phyloP scores from a whole-genome alignment of 169 alveolate species.

The Babesia bovis region DNA sequence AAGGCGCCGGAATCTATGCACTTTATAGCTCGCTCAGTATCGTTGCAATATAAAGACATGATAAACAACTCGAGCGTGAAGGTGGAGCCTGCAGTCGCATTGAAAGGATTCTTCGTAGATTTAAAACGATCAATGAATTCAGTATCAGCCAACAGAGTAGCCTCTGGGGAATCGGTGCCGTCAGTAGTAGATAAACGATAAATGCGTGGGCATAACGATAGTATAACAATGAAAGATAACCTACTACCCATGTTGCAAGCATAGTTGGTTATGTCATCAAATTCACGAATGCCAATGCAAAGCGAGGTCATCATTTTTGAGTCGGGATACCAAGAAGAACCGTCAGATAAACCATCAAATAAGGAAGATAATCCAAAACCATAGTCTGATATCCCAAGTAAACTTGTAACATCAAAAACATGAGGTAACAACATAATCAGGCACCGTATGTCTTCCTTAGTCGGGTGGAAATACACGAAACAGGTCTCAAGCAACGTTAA shows the following conservation, averaged over 20 bases:
- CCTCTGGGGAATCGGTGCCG: not conserved
- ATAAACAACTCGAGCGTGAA: slow-evolving; percentile 40
- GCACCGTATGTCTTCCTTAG: slow-evolving; percentile 24
- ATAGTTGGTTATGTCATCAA: slow-evolving; percentile 25
- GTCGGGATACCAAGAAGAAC: slow-evolving; percentile 37
- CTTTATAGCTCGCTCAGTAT: slow-evolving; percentile 20
- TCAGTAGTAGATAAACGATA: slow-evolving; percentile 17
- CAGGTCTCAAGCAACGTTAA: slow-evolving; percentile 19
- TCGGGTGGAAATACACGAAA: slow-evolving; percentile 38
- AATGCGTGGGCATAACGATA: slow-evolving; percentile 27
- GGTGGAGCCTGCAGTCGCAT: not conserved
- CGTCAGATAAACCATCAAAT: slow-evolving; percentile 29
- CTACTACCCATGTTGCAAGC: slow-evolving; percentile 27
- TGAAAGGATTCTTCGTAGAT: slow-evolving; percentile 1
- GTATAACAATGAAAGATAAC: slow-evolving; percentile 17
- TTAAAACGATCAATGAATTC: slow-evolving; percentile 17
- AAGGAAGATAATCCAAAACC: not conserved
- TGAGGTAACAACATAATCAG: slow-evolving; percentile 49
- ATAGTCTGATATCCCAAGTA: slow-evolving; percentile 31
- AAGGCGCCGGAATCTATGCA: slow-evolving; percentile 28
- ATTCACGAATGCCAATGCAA: slow-evolving; percentile 38
- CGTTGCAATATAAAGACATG: slow-evolving; percentile 34
- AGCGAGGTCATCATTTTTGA: slow-evolving; percentile 17
- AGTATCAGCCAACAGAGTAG: not conserved
- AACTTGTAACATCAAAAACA: slow-evolving; percentile 9